These are phyloP conservation scores for Eremomyces bilateralis DNA, from an alignment of 495 filamentous ascomycete species.

Conservation along the genomic window DNA sequence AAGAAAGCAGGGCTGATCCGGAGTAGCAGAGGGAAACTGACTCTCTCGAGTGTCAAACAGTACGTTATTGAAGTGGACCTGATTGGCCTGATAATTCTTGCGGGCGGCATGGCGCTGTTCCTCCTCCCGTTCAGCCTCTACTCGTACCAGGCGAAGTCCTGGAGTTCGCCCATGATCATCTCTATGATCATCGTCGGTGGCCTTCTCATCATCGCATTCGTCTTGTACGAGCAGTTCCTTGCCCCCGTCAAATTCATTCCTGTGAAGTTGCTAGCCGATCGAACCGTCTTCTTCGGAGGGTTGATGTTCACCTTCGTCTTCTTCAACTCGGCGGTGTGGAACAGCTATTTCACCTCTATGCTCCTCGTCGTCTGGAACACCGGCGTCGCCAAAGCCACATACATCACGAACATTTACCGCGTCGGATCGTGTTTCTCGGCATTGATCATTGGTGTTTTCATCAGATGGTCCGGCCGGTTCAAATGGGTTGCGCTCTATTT, in stretches of 20 bases:
- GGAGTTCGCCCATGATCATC: constrained; percentile 32
- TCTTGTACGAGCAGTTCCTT: constrained; percentile 33
- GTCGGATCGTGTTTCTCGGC: constrained; percentile 40
- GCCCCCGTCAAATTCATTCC: constrained; percentile 36
- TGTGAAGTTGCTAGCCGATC: constrained; percentile 35
- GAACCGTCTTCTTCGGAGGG: constrained; percentile 41
- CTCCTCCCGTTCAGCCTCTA: constrained; percentile 39
- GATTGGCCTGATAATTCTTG: constrained; percentile 34
- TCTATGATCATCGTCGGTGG: constrained; percentile 35
- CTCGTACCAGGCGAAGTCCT: constrained; percentile 23
- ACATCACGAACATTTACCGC: constrained; percentile 45
- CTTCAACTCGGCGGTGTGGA: constrained; percentile 32
- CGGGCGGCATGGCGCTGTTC: constrained; percentile 36
- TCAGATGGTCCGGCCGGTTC: constrained; percentile 34
- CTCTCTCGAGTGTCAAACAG: constrained; percentile 3
- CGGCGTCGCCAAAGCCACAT: constrained; percentile 31
- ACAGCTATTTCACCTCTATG: constrained; percentile 38
- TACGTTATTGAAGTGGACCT: constrained; percentile 16
- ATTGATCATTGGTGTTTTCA: constrained; percentile 14
- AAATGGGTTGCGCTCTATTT: constrained; percentile 35
- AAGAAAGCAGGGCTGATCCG: constrained; percentile 17
- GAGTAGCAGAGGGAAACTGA: constrained; percentile 2
- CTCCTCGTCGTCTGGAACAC: constrained; percentile 50
- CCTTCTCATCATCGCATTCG: constrained; percentile 32
- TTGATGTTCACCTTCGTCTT: constrained; percentile 30